Evolutionary conservation across 495 filamentous ascomycete genomes (phyloP).

Genomic region (Parmelia sp.): DNA sequence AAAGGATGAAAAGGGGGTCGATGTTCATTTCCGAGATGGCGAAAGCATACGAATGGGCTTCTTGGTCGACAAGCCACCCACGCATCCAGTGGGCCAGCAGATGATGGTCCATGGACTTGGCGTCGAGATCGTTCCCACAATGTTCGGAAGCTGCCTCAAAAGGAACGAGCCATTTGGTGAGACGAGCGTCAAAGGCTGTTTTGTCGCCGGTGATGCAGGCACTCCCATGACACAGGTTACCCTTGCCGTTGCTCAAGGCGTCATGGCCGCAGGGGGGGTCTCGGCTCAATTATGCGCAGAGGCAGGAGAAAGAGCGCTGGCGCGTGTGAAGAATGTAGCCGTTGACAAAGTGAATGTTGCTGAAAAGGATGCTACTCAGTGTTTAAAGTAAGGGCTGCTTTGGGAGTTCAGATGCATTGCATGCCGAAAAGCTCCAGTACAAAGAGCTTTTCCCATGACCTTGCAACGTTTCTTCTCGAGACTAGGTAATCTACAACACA

Average conservation of each 20-base stretch:
- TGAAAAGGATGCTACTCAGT: not conserved
- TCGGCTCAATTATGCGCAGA: conserved; percentile 18
- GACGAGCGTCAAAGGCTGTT: conserved; percentile 15
- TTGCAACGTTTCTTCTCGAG: no score
- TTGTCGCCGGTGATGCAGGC: conserved; percentile 12
- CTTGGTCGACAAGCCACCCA: conserved; percentile 15
- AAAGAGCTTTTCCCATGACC: no score
- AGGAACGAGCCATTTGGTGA: conserved; percentile 10
- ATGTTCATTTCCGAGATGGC: not conserved
- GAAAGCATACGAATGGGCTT: not conserved
- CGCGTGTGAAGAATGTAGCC: not conserved
- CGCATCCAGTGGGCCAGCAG: not conserved
- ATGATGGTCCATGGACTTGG: conserved; percentile 3
- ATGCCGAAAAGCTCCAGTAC: no score
- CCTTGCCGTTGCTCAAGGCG: conserved; percentile 18
- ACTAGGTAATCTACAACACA: no score
- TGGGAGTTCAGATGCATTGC: not conserved
- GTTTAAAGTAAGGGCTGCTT: not conserved
- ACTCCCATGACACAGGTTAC: conserved; percentile 4
- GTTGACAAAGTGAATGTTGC: not conserved
- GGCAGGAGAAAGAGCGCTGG: conserved; percentile 7
- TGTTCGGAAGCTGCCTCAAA: conserved; percentile 16
- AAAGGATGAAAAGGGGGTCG: not conserved
- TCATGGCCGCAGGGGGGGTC: conserved; percentile 20
- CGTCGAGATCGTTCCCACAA: conserved; percentile 12